Percentiles rank a stretch among this genome's conserved stretches.
Conservation (phyloP, 495 filamentous ascomycete species). For the Ramalina intermedia region DNA sequence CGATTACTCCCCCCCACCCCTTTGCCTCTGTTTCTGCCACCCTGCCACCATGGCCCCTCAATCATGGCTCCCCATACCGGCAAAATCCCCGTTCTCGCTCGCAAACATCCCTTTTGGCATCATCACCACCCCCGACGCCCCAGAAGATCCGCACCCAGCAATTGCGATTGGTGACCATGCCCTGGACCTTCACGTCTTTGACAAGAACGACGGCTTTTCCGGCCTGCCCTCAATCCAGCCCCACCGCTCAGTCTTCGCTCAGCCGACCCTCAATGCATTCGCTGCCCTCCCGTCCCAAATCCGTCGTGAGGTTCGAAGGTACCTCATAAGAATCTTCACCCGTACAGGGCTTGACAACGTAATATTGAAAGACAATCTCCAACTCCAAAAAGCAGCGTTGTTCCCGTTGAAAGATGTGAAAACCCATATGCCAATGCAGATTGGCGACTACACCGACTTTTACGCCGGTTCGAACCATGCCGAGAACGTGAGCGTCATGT, state of each 20-base stretch:
- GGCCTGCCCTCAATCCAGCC: constrained; percentile 42
- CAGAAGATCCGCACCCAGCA: constrained; percentile 44
- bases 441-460: constrained; percentile 97
- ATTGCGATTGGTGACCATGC: constrained; percentile 65
- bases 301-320: constrained; percentile 57
- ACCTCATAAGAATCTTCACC: constrained; percentile 58
- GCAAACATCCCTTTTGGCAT: constrained; percentile 91
- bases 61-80: constrained; percentile 52
- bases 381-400: constrained; percentile 37
- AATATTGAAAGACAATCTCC: constrained; percentile 41
- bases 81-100: constrained; percentile 63
- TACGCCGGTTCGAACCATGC: constrained; percentile 89
- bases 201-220: constrained; percentile 42
- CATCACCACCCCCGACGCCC: constrained; percentile 43
- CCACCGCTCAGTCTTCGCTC: constrained; percentile 46
- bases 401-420: constrained; percentile 42
- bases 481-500: constrained; percentile 58
- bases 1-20: too few species aligned
- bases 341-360: constrained; percentile 42
- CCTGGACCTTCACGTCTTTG: constrained; percentile 59
- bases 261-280: constrained; percentile 68
- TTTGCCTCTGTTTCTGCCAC: too few species aligned
- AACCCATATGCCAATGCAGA: constrained; percentile 70
- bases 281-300: constrained; percentile 59
- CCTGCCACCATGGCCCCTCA: constrained; percentile 33